These are phyloP conservation scores for Kodamaea restingae DNA, from an alignment of 805 yeast species.

Conservation along the genomic window DNA sequence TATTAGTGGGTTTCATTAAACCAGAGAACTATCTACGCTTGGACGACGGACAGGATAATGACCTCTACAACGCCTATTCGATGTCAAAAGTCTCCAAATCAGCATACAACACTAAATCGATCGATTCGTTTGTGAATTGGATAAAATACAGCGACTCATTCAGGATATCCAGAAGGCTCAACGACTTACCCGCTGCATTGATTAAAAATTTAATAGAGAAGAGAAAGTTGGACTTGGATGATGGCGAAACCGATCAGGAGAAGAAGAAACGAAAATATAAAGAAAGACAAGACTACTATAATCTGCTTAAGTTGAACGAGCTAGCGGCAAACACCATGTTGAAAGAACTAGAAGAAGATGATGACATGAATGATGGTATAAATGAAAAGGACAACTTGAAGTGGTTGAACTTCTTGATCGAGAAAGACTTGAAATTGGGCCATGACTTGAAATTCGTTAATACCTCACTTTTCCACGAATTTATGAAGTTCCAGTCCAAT, in stretches of 20 bases:
- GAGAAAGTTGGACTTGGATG: constrained; percentile 33
- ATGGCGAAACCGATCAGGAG: constrained; percentile 32
- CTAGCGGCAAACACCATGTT: constrained; percentile 9
- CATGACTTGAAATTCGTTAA: constrained; percentile 34
- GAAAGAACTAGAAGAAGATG: constrained; percentile 17
- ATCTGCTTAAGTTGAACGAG: constrained; percentile 30
- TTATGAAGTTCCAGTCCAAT: constrained; percentile 25
- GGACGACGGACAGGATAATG: constrained; percentile 19
- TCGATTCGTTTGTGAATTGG: constrained; percentile 39
- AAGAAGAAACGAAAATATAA: constrained; percentile 30
- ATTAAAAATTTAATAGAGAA: constrained; percentile 35
- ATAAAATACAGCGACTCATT: constrained; percentile 25
- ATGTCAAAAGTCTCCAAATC: constrained; percentile 14
- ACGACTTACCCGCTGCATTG: constrained; percentile 28
- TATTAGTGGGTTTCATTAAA: constrained; percentile 56
- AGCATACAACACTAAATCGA: constrained; percentile 32
- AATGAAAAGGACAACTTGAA: constrained; percentile 22
- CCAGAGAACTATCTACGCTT: constrained; percentile 56
- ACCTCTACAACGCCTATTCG: constrained; percentile 12
- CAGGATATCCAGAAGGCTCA: constrained; percentile 20
- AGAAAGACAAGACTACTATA: constrained; percentile 38
- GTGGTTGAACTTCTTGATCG: constrained; percentile 39
- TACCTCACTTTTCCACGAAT: constrained; percentile 25
- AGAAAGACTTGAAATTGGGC: constrained; percentile 33
- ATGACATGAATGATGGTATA: constrained; percentile 21